Conservation (phyloP, 2,329 filamentous ascomycete genomes). For the Beauveria scarabaeidicola region DNA sequence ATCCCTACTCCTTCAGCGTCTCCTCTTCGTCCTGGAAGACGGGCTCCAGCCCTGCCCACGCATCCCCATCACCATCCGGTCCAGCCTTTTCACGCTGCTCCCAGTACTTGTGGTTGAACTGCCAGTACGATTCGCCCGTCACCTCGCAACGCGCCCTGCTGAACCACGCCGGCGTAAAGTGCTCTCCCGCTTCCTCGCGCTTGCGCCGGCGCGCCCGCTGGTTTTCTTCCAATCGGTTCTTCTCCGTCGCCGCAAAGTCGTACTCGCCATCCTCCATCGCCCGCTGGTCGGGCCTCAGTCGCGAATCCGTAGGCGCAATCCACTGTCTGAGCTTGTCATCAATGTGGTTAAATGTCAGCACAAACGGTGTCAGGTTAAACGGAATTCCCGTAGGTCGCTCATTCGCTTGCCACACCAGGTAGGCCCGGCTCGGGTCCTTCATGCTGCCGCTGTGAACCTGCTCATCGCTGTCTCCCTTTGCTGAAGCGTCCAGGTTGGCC, state of each 20-base stretch:
- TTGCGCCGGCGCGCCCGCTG: constrained; percentile 68
- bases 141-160: constrained; percentile 59
- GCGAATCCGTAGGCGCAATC: constrained; percentile 85
- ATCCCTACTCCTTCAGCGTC: neutral
- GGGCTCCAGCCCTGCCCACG: constrained; percentile 68
- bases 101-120: constrained; percentile 88
- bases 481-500: constrained; percentile 54
- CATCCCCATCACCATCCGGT: constrained; percentile 42
- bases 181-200: constrained; percentile 69
- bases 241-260: constrained; percentile 84
- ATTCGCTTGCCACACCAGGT: constrained; percentile 89
- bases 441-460: constrained; percentile 41
- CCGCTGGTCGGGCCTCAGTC: constrained; percentile 86
- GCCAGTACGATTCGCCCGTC: constrained; percentile 87
- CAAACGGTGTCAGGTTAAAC: constrained; percentile 96
- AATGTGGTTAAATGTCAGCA: constrained; percentile 85
- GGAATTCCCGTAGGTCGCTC: constrained; percentile 73
- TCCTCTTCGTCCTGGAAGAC: constrained; percentile 47
- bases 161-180: constrained; percentile 85
- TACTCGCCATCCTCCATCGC: constrained; percentile 99
- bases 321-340: constrained; percentile 70
- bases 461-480: constrained; percentile 29
- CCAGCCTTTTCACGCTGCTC: constrained; percentile 58
- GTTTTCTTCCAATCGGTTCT: constrained; percentile 87
- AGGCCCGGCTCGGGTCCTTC: constrained; percentile 63